Conservation (phyloP, 768 basidiomycete genomes). For the Calocera cornea region DNA sequence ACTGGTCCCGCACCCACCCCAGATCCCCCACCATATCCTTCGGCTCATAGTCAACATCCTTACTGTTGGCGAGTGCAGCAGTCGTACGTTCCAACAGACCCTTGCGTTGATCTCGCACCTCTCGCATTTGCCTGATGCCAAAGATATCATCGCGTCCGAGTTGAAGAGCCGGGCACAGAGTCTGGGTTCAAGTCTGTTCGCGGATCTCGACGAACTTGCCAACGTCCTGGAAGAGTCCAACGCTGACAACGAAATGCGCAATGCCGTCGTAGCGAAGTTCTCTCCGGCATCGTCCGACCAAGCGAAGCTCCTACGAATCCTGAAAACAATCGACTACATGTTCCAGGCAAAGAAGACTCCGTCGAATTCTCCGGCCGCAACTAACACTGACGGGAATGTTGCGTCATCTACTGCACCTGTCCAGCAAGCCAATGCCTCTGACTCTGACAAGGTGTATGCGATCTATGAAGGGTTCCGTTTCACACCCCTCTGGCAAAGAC, state of each 20-base stretch:
- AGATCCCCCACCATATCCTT: slow-evolving; percentile 71
- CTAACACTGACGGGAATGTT: slow-evolving; percentile 27
- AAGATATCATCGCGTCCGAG: slow-evolving; percentile 81
- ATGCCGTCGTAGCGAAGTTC: slow-evolving; percentile 72
- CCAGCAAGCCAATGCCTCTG: slow-evolving; percentile 16
- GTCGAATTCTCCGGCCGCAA: slow-evolving; percentile 42
- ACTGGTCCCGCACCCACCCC: slow-evolving; percentile 59
- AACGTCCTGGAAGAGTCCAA: slow-evolving; percentile 43
- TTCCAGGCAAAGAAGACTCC: slow-evolving; percentile 22
- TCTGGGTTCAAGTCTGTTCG: slow-evolving; percentile 59
- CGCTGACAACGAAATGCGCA: slow-evolving; percentile 40
- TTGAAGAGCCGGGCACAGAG: slow-evolving; percentile 75
- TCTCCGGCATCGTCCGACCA: slow-evolving; percentile 88
- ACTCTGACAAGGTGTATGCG: slow-evolving; percentile 62
- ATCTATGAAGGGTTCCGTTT: slow-evolving; percentile 91
- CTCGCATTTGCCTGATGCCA: slow-evolving; percentile 74
- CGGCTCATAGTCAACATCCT: slow-evolving; percentile 91
- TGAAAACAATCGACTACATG: slow-evolving; percentile 98
- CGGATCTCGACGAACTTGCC: slow-evolving; percentile 66
- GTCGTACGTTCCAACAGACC: slow-evolving; percentile 89
- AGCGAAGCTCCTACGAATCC: slow-evolving; percentile 86
- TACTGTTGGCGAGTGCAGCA: slow-evolving; percentile 94
- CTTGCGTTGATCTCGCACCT: slow-evolving; percentile 84
- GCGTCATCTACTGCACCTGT: slow-evolving; percentile 15
- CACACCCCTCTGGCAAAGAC: slow-evolving; percentile 70